Base-by-base conservation (phyloP, 169 alveolate genomes). In the Eimeria tenella region DNA sequence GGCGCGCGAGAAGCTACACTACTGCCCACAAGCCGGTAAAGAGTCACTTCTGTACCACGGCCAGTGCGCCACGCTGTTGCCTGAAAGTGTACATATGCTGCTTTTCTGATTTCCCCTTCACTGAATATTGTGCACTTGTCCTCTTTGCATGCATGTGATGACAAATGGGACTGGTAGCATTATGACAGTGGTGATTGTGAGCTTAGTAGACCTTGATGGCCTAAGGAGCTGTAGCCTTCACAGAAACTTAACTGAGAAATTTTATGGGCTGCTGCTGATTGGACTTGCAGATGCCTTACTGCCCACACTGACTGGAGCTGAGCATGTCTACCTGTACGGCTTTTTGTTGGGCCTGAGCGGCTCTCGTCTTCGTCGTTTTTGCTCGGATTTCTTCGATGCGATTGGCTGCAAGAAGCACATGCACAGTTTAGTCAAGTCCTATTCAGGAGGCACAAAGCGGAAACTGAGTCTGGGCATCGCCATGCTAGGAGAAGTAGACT, bases 401-500 rank as follows among this genome's bases (percentile, higher is more conserved):
- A 84, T 84, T 13, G 91, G 91, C 42, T 84, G 91, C 91, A 84
- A 25, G 65, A 58, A 84, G 55, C 42, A 84, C 15, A 84, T 84
- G 91, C 60, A 84, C 62, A 84, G 79, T 6, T 50, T 84, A 7
- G 91, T 84, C 52, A 84, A 84, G 42, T 84, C 91, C 50, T 84
- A 84, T n/a, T 84, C 91, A 0, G 91, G 91, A 19, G 91, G 91
- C n/a, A 84, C 91, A 4, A 84, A 84, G 65, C 91, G 91, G 52
- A 84, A 63, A 98, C 91, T 84, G 9, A 84, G 91, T 21, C 50
- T 84, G 42, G 91, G 91, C 17, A 60, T 84, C 23, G 91, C 91
- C 11, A 62, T 84, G 91, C 53, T 84, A 9, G 91, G 91, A 13
- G 63, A 84, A 3, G 91, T 62, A 5, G 91, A 84, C 42, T 42